Base-by-base conservation (phyloP, 805 yeast genomes). In the Wickerhamomyces kurtzmanii region DNA sequence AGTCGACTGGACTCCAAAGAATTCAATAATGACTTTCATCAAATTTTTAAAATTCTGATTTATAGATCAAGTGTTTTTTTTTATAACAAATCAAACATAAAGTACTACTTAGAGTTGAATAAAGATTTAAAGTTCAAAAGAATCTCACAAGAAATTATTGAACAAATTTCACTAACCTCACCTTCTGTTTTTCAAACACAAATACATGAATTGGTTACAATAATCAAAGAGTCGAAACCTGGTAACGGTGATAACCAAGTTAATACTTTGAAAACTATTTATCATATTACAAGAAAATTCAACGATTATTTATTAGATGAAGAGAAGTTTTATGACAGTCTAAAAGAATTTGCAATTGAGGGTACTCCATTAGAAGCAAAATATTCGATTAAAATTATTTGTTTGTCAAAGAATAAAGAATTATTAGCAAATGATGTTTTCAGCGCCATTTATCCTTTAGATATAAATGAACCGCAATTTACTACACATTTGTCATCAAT, bases 131-230 rank as follows among this genome's bases (percentile, higher is more conserved):
- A 49, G 9, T 43, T 56, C 38, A 38, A 44, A 22, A 28, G 49
- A 6, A 37, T 52, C 16, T 65, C 86, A 0, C 68, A 72, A 31
- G 71, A 64, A 27, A 37, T 80, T 4, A 51, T 84, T 15, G 75
- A 73, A 32, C 60, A 68, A 23, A 68, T 82, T 3, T 74, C 93
- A 0, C 41, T 49, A 3, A 59, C 67, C 4, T 56, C 69, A 26
- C 95, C 95, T 1, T 64, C 66, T 10, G 72, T 77, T 1, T 65
- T 85, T 46, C 70, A 69, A 39, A 63, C 65, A 19, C 82, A 82
- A 40, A 57, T 77, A 8, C 52, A 60, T 5, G 62, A 65, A 6
- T 53, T 85, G 31, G 57, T 64, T 4, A 49, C 57, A 0, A 40
- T 60, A 8, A 48, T 73, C 3, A 51, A 51, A 31, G 34, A 39